Conservation (phyloP, 2,329 filamentous ascomycete species). For the Arthrobotrys sinensis region DNA sequence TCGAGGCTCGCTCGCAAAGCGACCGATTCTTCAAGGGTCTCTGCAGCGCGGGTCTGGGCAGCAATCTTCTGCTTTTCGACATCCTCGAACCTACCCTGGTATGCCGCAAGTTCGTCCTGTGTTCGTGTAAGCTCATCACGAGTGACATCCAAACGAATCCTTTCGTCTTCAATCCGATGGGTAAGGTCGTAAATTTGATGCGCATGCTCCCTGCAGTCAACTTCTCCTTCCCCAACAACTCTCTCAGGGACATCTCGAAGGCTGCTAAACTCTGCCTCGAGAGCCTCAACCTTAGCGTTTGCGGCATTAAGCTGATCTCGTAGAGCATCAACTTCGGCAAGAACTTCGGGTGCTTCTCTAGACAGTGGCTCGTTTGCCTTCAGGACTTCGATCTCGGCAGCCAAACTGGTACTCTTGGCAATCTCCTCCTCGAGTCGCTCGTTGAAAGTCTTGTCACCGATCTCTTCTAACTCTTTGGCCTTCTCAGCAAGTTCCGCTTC, state of each 20-base stretch:
- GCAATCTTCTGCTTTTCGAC: conserved; percentile 58
- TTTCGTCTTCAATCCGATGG: conserved; percentile 53
- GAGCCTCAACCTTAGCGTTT: conserved; percentile 48
- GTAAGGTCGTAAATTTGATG: conserved; percentile 56
- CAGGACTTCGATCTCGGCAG: conserved; percentile 54
- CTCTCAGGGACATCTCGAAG: conserved; percentile 35
- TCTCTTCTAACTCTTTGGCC: conserved; percentile 44
- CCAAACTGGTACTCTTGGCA: conserved; percentile 48
- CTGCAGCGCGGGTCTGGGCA: conserved; percentile 56
- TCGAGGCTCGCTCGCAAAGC: conserved; percentile 49
- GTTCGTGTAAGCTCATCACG: conserved; percentile 54
- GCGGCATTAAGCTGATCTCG: conserved; percentile 50
- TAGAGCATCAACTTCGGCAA: conserved; percentile 46
- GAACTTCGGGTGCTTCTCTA: conserved; percentile 38
- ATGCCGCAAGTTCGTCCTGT: conserved; percentile 50
- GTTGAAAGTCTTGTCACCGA: conserved; percentile 51
- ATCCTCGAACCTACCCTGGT: conserved; percentile 51
- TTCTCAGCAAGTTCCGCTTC: conserved; percentile 42
- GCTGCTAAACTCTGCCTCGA: conserved; percentile 38
- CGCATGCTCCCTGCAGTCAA: conserved; percentile 45
- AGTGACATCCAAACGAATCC: conserved; percentile 49
- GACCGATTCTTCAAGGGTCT: conserved; percentile 55
- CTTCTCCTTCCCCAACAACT: conserved; percentile 13
- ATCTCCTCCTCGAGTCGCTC: conserved; percentile 58
- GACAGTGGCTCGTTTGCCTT: conserved; percentile 51